A percentile compares a stretch with the other conserved stretches of the same genome.
phyloP scores from a whole-genome alignment of 192 early-diverging fungal species.

The Podochytrium sp. region DNA sequence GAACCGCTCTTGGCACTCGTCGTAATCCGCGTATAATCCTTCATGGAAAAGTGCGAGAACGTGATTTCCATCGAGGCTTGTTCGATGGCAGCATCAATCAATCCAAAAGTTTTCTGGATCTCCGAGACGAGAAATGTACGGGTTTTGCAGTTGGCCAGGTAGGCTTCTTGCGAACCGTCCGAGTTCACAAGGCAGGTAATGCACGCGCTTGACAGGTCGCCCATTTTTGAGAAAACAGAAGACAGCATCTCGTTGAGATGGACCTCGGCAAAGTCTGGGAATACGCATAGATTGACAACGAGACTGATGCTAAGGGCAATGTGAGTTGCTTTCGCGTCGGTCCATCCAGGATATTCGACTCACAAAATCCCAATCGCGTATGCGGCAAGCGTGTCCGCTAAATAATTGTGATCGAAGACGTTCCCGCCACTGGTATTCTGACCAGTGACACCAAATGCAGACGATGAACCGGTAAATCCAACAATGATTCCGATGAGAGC shows the following conservation, averaged over 20 bases:
- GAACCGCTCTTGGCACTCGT: background rate
- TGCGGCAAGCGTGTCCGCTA: background rate
- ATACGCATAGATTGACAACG: constrained; percentile 9
- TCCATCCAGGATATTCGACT: background rate
- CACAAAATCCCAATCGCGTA: constrained; percentile 18
- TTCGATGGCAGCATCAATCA: background rate
- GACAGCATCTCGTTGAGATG: background rate
- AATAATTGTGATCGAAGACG: constrained; percentile 8
- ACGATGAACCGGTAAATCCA: constrained; percentile 6
- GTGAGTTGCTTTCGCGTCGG: background rate
- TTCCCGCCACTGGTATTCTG: background rate
- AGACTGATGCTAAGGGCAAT: background rate
- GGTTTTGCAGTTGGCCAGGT: background rate
- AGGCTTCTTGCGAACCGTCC: background rate
- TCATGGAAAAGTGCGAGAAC: constrained; percentile 1
- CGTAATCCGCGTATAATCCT: background rate
- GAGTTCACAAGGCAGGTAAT: background rate
- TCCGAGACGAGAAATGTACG: background rate
- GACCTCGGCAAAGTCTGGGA: constrained; percentile 21
- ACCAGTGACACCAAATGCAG: constrained; percentile 2
- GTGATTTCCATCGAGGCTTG: constrained; percentile 23
- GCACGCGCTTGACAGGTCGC: background rate
- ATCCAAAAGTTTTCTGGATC: background rate
- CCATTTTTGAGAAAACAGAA: background rate
- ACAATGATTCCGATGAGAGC: constrained; percentile 14